phyloP scores from a whole-genome alignment of 495 filamentous ascomycete species.

The Aspergillus heteromorphus region DNA sequence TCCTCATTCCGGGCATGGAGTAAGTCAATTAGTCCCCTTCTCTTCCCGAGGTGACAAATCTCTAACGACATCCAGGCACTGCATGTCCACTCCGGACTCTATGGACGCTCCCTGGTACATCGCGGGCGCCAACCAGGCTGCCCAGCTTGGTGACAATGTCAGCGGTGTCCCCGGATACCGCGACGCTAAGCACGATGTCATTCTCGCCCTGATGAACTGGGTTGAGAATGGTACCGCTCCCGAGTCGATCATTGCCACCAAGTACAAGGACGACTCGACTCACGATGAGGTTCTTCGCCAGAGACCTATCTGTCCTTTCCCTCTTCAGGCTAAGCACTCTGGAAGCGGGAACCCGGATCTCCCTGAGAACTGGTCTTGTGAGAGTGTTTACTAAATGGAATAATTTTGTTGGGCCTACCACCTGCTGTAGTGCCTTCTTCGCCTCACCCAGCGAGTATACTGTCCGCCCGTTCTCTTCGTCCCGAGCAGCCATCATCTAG shows the following conservation, averaged over 20 bases:
- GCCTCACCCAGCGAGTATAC: too few relatives aligned
- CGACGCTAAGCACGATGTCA: conserved; percentile 38
- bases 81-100: not conserved
- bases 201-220: conserved; percentile 50
- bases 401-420: too few relatives aligned
- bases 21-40: not conserved
- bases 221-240: conserved; percentile 40
- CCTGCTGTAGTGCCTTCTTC: too few relatives aligned
- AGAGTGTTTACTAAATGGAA: not conserved
- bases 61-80: not conserved
- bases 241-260: conserved; percentile 37
- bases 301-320: conserved; percentile 8
- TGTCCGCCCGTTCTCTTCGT: too few relatives aligned
- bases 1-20: not conserved
- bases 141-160: conserved; percentile 2
- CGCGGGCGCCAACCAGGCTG: conserved; percentile 11
- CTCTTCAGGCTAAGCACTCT: conserved; percentile 2
- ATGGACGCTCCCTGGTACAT: conserved; percentile 1
- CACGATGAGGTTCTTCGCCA: conserved; percentile 14
- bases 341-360: conserved; percentile 6
- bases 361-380: conserved; percentile 8
- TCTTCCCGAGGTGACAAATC: not conserved
- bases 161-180: conserved; percentile 35
- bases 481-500: too few relatives aligned
- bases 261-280: conserved; percentile 30